A percentile compares a stretch with the other conserved stretches of the same genome.
phyloP scores from a whole-genome alignment of 1,139 yeast genomes.

The Kodamaea plutei region DNA sequence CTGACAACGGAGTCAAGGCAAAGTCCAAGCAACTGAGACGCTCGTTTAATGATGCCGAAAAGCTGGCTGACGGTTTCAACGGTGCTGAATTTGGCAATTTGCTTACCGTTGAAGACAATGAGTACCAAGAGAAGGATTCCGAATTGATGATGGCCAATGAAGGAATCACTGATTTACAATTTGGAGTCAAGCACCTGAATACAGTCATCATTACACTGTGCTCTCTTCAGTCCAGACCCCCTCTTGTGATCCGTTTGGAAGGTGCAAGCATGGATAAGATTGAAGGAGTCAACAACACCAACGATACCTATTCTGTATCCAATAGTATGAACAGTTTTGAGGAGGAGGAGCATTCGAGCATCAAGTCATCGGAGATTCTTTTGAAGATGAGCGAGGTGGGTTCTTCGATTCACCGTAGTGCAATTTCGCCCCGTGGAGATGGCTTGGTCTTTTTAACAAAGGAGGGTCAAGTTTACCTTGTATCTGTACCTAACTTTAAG shows the following conservation, averaged over 20 bases:
- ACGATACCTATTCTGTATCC: slow-evolving; percentile 14
- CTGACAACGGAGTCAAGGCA: slow-evolving; percentile 24
- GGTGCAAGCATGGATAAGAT: slow-evolving; percentile 30
- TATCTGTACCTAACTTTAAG: slow-evolving; percentile 54
- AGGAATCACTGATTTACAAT: slow-evolving; percentile 81
- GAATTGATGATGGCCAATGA: slow-evolving; percentile 62
- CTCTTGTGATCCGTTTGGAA: slow-evolving; percentile 33
- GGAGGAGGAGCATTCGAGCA: slow-evolving; percentile 17
- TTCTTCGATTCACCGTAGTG: slow-evolving; percentile 64
- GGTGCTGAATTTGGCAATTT: slow-evolving; percentile 17
- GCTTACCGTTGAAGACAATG: slow-evolving; percentile 11
- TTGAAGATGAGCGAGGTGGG: slow-evolving; percentile 76
- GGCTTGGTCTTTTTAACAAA: slow-evolving; percentile 77
- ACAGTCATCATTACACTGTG: slow-evolving; percentile 36
- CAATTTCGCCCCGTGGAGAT: slow-evolving; percentile 82
- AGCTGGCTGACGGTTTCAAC: slow-evolving; percentile 12
- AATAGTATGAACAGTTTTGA: slow-evolving; percentile 16
- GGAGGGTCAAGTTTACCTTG: slow-evolving; percentile 69
- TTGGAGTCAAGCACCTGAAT: slow-evolving; percentile 39
- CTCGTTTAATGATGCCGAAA: slow-evolving; percentile 15
- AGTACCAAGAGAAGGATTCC: slow-evolving; percentile 22
- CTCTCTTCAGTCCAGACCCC: slow-evolving; percentile 35
- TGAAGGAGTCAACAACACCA: slow-evolving; percentile 7
- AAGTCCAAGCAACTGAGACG: slow-evolving; percentile 9
- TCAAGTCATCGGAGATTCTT: slow-evolving; percentile 31